Percentiles rank a stretch among this genome's conserved stretches.
phyloP scores from a whole-genome alignment of 2,329 filamentous ascomycete species.

The Penicillium sp. region DNA sequence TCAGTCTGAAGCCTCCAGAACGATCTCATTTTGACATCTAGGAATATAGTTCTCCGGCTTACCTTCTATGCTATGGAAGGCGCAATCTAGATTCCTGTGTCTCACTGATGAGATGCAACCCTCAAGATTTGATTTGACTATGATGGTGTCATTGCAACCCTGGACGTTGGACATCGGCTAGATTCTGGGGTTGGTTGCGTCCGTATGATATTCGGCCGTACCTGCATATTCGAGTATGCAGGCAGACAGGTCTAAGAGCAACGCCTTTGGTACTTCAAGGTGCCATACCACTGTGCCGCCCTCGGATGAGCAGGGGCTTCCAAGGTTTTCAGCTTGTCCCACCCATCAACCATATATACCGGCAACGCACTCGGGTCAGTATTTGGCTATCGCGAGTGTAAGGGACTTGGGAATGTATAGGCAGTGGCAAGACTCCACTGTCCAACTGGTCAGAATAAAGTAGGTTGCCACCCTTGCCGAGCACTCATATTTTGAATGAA shows the following conservation, averaged over 20 bases:
- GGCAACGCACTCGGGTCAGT: not conserved
- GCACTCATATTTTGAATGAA: not conserved
- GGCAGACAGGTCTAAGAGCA: not conserved
- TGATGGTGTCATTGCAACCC: constrained; percentile 12
- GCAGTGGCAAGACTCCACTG: not conserved
- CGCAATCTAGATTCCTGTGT: not conserved
- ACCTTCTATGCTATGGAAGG: not conserved
- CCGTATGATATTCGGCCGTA: not conserved
- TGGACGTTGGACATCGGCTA: not conserved
- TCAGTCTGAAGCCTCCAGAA: not conserved
- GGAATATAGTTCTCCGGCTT: not conserved
- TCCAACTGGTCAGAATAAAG: not conserved
- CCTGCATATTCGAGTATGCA: not conserved
- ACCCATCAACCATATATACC: not conserved
- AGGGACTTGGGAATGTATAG: not conserved
- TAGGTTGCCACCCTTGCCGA: not conserved
- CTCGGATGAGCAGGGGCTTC: not conserved
- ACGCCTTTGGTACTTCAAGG: not conserved
- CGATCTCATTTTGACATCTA: not conserved
- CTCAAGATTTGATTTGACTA: constrained; percentile 6
- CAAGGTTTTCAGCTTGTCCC: not conserved
- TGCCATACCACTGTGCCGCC: not conserved
- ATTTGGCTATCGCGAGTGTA: not conserved
- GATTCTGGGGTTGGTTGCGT: not conserved
- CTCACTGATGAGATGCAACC: constrained; percentile 11